Base-by-base conservation (phyloP, 306 rosid genomes). In the Phaseolus lunatus region DNA sequence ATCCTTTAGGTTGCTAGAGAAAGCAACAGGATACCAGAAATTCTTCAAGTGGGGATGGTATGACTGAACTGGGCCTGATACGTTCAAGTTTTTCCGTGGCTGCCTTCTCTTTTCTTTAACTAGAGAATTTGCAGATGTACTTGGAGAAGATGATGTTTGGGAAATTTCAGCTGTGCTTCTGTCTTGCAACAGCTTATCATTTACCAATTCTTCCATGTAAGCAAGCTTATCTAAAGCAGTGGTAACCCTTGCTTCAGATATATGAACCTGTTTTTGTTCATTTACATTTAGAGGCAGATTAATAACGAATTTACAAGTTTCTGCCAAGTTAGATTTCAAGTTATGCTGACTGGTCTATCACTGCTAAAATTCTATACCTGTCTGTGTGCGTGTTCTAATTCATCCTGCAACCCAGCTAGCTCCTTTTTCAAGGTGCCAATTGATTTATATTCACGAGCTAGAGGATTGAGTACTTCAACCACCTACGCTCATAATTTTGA, bases 11-110 rank as follows among this genome's bases (percentile, higher is more conserved):
- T 79, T 94, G 35, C 39, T 23, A 61, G 94, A 81, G 89, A 96
- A 96, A 71, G 99, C 96, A 74, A 93, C 89, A 5, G 99, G 99
- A 78, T 91, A 96, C 99, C 99, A 96, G 84, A 93, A 96, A 81
- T 96, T 96, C 94, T 89, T 96, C 88, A 96, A 78, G 7, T 79
- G 84, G 12, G 98, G 94, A 88, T 93, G 92, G 84, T 93, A 96
- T 22, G 93, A 82, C 78, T 89, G 89, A 78, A 93, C 93, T 0
- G 98, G 99, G 69, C 99, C 99, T 9, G 99, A 96, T 12, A 96
- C 88, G 2, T 96, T 80, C 87, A 96, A 84, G 78, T 87, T 82
- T 88, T 86, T 96, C 80, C 71, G 80, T 0, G 87, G 81, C 26
- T 27, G 14, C 75, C 87, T 84, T 59, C 84, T 78, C 67, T 75